phyloP scores from a whole-genome alignment of 345 rosid species.

The Salix udensis region DNA sequence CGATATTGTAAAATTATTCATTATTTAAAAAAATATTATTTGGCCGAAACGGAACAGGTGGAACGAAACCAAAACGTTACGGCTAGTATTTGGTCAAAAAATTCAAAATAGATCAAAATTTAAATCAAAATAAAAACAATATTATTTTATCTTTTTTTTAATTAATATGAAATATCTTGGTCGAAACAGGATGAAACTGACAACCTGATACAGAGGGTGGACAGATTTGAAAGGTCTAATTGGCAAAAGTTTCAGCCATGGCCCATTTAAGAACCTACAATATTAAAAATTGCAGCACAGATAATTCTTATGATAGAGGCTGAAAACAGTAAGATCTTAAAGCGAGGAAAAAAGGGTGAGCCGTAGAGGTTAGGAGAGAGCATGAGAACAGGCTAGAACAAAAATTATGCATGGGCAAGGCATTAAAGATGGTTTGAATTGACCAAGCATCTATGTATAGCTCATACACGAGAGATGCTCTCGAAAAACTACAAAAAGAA shows the following conservation, averaged over 20 bases:
- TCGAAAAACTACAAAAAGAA: not conserved
- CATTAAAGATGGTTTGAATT: conserved; percentile 20
- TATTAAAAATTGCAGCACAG: not conserved
- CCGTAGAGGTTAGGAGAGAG: not conserved
- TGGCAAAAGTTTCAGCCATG: not conserved
- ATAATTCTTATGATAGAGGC: not conserved
- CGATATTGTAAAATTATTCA: no score
- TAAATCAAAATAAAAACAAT: no score
- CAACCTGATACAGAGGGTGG: not conserved
- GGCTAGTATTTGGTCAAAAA: no score
- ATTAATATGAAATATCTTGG: no score
- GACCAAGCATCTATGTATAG: conserved; percentile 18
- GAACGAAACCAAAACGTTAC: no score
- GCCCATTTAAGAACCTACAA: not conserved
- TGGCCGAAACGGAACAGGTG: no score
- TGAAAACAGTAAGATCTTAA: not conserved
- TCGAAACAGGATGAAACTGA: no score
- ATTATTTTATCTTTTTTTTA: no score
- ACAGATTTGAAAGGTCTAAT: conserved; percentile 13
- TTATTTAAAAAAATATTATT: no score
- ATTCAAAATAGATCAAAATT: no score
- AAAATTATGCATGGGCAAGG: not conserved
- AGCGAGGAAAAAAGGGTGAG: not conserved
- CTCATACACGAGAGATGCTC: conserved; percentile 5
- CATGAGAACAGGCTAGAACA: not conserved